Base-by-base conservation (phyloP, 805 yeast species). In the Nakazawaea pomicola region DNA sequence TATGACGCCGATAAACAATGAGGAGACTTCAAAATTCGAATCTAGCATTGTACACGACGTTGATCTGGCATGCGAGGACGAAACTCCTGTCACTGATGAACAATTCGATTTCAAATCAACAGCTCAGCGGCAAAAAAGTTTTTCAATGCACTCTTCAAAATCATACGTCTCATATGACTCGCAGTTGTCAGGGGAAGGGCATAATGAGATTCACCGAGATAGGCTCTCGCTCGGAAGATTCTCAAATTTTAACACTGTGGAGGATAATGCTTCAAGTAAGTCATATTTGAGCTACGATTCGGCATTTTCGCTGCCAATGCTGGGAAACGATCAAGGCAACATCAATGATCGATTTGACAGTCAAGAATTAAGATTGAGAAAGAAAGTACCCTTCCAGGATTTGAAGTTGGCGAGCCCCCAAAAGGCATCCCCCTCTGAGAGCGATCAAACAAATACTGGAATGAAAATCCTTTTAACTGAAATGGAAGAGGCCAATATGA, bases 261-360 rank as follows among this genome's bases (percentile, higher is more conserved):
- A 55, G 44, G 67, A 61, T 41, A 49, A 63, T 40, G 64, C 62
- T 24, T 70, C 78, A 1, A 49, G 57, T 3, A 65, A 66, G 44
- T 79, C 84, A 1, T 78, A 77, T 49, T 48, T 78, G 36, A 74
- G 82, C 29, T 80, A 79, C 46, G 83, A 79, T 52, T 78, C 84
- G 1, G 73, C 71, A 1, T 60, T 72, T 32, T 74, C 82, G 5
- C 40, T 15, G 23, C 28, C 39, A 45, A n/a, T n/a, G n/a, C 25
- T 23, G 25, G 25, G 10, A 23, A 25, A 9, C 12, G 29, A 37
- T 11, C 19, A 20, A 5, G 33, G 41, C 2, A 38, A 40, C 7
- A 46, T 46, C 11, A 56, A 49, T 4, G 49, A 40, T 6, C n/a
- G n/a, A n/a, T 30, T 25, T 2, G 43, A 43, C 7, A 15, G 10